phyloP scores from a whole-genome alignment of 2,329 filamentous ascomycete species.

The Dactylellina cionopaga region DNA sequence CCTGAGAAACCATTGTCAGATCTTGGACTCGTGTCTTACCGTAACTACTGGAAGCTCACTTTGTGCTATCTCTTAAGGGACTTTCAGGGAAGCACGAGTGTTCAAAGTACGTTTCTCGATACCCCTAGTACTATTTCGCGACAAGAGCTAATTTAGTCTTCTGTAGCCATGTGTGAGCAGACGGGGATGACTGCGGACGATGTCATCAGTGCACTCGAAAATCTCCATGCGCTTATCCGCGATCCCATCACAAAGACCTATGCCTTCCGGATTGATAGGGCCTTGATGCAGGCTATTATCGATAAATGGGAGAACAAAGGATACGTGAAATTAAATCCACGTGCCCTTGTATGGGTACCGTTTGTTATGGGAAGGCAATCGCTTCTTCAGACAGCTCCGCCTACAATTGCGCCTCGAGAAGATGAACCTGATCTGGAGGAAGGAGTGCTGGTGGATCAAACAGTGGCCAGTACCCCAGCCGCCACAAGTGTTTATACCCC shows the following conservation, averaged over 20 bases:
- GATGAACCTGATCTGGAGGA: constrained; percentile 66
- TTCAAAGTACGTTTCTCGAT: constrained; percentile 48
- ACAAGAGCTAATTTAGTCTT: constrained; percentile 63
- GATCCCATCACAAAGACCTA: constrained; percentile 90
- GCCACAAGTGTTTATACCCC: constrained; percentile 47
- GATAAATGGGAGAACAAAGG: constrained; percentile 88
- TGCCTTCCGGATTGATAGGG: constrained; percentile 84
- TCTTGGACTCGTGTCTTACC: constrained; percentile 96
- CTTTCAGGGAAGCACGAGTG: constrained; percentile 56
- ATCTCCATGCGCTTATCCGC: constrained; percentile 84
- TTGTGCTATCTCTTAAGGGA: constrained; percentile 84
- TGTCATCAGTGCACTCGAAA: constrained; percentile 91
- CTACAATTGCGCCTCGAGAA: constrained; percentile 86
- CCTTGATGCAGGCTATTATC: constrained; percentile 87
- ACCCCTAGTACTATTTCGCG: constrained; percentile 54
- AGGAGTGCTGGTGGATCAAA: constrained; percentile 63
- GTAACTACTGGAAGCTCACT: constrained; percentile 94
- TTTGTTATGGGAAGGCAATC: constrained; percentile 85
- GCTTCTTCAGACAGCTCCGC: constrained; percentile 78
- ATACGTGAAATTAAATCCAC: constrained; percentile 83
- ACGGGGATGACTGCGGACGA: constrained; percentile 97
- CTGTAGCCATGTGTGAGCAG: constrained; percentile 79
- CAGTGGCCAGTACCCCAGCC: constrained; percentile 59
- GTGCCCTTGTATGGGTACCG: constrained; percentile 89
- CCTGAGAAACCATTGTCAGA: constrained; percentile 97